Evolutionary conservation across 352 stramenopile species (phyloP), one percentile per base, ranked within the genome.

Genomic region (Paralagenidium karlingii): DNA sequence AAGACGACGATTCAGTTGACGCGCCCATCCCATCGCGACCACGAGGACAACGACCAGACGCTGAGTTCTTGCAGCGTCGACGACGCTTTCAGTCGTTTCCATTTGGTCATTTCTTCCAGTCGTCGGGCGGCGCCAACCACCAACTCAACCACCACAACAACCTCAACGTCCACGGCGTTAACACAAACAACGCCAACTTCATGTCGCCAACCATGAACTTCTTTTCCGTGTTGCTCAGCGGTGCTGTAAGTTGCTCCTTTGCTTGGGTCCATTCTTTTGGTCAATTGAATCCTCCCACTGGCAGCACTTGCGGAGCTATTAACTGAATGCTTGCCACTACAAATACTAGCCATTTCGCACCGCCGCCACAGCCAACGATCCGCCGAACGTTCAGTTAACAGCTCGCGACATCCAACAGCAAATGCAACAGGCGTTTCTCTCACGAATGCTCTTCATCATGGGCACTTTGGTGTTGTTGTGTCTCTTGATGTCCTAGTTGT

Each of bases 391-490:
- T 16, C 19, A 28, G 33, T 25, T 3, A 19, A 25, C 11, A 47
- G 41, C 9, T 33, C 21, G 22, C n/a, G n/a, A n/a, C n/a, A n/a
- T n/a, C 7, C 65, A 49, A 11, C 69, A 83, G 58, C 69, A 80
- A 34, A 65, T 79, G 58, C 69, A 83, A 38, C 69, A 84, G 37
- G 58, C 64, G 8, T 82, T 83, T 39, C 53, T 87, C 29, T 83
- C 69, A n/a, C 68, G 69, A 20, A 49, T 82, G 45, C 57, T 87
- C 37, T 40, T 87, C 29, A 57, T 84, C 21, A 49, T 84, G 32
- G 74, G 74, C 46, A 83, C 63, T 27, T 58, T 83, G 27, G 69
- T 84, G 18, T 63, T 87, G 32, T 49, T 87, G 11, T 82, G 68
- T 36, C 61, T 87, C 24, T 61, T 84, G 38, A 63, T 58, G 8